Conservation (phyloP, 2,329 filamentous ascomycete species). For the Ceratocystis eucalypticola region DNA sequence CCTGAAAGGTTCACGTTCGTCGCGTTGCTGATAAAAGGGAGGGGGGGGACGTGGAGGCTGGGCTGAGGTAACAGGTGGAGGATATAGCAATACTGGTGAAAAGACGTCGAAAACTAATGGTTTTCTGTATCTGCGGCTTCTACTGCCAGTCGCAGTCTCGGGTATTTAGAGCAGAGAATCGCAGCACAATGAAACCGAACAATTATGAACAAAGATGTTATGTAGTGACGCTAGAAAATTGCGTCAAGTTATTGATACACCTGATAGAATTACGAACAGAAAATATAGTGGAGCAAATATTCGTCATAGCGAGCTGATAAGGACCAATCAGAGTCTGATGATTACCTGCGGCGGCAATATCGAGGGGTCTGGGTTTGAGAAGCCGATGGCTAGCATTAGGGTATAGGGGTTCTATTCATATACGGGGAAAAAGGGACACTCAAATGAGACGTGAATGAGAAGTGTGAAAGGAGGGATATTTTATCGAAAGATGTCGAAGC, state of each 20-base stretch:
- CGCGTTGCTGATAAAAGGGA: neutral
- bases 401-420: neutral
- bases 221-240: neutral
- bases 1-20: neutral
- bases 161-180: neutral
- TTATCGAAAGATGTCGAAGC: too few species aligned
- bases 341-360: slow-evolving; percentile 5
- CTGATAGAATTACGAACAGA: slow-evolving; percentile 15
- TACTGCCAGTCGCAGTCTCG: neutral
- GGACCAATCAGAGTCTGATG: slow-evolving; percentile 5
- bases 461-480: too few species aligned
- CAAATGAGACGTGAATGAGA: too few species aligned
- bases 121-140: neutral
- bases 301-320: neutral
- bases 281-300: neutral
- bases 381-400: neutral
- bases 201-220: neutral
- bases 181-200: neutral
- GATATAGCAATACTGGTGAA: neutral
- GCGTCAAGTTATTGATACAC: slow-evolving; percentile 11
- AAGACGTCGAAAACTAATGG: neutral
- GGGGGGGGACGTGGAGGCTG: neutral
- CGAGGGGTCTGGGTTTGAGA: neutral
- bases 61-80: neutral
- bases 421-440: neutral